These are phyloP conservation scores for Trichophyton equinum DNA, from an alignment of 2,329 filamentous ascomycete species.

Conservation along the genomic window DNA sequence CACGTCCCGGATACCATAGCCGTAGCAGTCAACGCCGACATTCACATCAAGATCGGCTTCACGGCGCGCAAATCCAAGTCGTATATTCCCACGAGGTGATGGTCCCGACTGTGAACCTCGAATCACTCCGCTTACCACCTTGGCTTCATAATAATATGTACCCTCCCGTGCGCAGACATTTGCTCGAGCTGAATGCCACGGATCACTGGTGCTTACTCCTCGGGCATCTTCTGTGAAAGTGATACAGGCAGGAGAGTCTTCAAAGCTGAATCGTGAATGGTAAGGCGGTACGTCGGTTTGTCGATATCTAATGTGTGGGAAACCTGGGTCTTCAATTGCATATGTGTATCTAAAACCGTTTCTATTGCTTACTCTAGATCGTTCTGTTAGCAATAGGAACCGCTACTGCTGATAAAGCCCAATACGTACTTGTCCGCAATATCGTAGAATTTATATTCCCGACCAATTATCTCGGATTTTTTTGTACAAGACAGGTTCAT, in stretches of 20 bases:
- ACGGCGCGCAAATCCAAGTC: slow-evolving; percentile 36
- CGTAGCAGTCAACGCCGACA: slow-evolving; percentile 87
- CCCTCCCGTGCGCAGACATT: slow-evolving; percentile 87
- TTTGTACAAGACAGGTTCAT: slow-evolving; percentile 27
- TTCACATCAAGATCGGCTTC: slow-evolving; percentile 38
- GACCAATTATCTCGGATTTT: slow-evolving; percentile 23
- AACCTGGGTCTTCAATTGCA: slow-evolving; percentile 77
- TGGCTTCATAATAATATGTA: slow-evolving; percentile 88
- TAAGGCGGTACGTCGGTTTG: slow-evolving; percentile 78
- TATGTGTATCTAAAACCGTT: slow-evolving; percentile 75
- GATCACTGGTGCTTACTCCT: slow-evolving; percentile 78
- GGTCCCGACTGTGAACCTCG: slow-evolving; percentile 15
- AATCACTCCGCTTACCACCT: slow-evolving; percentile 58
- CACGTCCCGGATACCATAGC: slow-evolving; percentile 83
- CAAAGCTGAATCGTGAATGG: slow-evolving; percentile 75
- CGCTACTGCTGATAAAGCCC: neutral
- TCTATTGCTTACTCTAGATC: slow-evolving; percentile 46
- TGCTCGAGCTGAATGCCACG: slow-evolving; percentile 79
- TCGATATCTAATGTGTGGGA: slow-evolving; percentile 82
- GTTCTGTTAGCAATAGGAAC: neutral
- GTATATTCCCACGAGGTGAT: slow-evolving; percentile 34
- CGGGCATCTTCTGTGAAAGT: slow-evolving; percentile 64
- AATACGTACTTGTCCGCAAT: slow-evolving; percentile 26
- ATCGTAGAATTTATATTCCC: slow-evolving; percentile 33
- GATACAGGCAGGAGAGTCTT: slow-evolving; percentile 77